phyloP scores from a whole-genome alignment of 306 rosid genomes.

The Prunus persica region DNA sequence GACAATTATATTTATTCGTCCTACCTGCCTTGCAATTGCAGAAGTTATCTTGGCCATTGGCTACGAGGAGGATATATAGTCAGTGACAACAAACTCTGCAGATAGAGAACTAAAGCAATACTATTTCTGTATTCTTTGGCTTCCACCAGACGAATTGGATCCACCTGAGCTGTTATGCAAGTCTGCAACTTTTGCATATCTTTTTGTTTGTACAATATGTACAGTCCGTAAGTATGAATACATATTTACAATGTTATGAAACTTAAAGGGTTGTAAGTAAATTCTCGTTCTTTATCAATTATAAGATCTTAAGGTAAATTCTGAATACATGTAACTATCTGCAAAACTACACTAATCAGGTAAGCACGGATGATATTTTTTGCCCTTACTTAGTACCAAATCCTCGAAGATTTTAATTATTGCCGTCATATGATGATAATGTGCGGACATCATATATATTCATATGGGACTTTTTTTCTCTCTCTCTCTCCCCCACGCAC shows the following conservation, averaged over 20 bases:
- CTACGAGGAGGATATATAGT: no score
- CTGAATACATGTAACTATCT: neutral
- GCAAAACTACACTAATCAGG: no score
- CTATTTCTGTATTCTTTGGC: neutral
- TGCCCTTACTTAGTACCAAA: no score
- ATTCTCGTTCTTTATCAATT: no score
- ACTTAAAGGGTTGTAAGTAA: no score
- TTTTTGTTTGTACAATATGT: neutral
- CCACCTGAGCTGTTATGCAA: neutral
- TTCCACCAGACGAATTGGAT: neutral
- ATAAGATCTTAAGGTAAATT: neutral
- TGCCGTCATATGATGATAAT: neutral
- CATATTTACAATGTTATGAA: neutral
- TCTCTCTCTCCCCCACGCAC: neutral
- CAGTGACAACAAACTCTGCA: neutral
- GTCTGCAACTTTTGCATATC: neutral
- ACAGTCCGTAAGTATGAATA: neutral
- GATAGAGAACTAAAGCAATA: neutral
- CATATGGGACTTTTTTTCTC: neutral
- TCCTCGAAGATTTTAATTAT: no score
- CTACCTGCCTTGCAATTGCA: no score
- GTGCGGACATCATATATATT: neutral
- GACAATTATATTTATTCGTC: no score
- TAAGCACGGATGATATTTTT: no score
- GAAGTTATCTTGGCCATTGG: no score